Base-by-base conservation (phyloP, 257 asterid species). In the Thymus mandschuricus region DNA sequence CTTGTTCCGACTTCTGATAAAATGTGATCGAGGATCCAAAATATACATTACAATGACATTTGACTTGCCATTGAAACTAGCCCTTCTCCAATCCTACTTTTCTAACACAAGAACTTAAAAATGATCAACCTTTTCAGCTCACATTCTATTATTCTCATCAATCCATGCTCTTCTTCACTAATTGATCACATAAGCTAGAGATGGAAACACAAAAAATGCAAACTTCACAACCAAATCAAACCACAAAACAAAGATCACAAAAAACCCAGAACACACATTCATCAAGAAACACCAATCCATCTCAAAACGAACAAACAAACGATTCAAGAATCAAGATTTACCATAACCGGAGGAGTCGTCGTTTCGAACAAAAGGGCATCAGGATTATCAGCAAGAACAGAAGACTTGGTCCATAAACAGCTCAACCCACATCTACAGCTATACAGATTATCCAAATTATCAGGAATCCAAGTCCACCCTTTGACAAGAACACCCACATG, bases 381-480 rank as follows among this genome's bases (percentile, higher is more conserved):
- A 48, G 99, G 98, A 4, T 82, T 85, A 84, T 95, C 99, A 76
- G 92, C 98, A 75, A 92, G 88, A 83, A 95, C 84, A 11, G 86
- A 43, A 72, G 96, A 86, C 76, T 95, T 92, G 77, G 98, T 89
- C 99, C 99, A 95, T 68, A 95, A 89, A 67, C 99, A 95, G 81
- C 88, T 89, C 87, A 95, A 67, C 85, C 98, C 99, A 89, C 99
- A 95, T 66, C 96, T 81, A 74, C 99, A 95, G 78, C 89, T 83
- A 68, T 92, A 92, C 85, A 95, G 79, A 87, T 88, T 92, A 74
- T 95, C 98, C 90, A 95, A 61, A 82, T 88, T 86, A 86, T 95
- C 99, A 77, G 99, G 99, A 75, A 95, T 88, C 99, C 99, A 95
- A 85, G 98, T 95, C 98, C 98, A 95, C 75, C 89, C 89, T 85